Evolutionary conservation across 148 eudicot species (phyloP).

Genomic region (Cornus florida): DNA sequence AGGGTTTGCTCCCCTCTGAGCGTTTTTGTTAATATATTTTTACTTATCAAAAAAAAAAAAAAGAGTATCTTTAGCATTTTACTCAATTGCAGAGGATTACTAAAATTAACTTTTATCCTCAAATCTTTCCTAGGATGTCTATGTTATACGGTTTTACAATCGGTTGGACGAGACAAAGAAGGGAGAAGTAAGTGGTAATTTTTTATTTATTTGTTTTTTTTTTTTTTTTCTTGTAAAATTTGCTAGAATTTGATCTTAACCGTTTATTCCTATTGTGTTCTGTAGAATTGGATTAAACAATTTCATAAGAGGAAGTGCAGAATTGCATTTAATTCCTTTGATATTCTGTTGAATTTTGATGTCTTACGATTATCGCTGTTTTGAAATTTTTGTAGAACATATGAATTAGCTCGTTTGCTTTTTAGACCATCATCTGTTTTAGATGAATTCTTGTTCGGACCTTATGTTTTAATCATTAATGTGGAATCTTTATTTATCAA

Average conservation of each 20-base stretch:
- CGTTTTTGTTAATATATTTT: no score
- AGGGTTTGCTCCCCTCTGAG: no score
- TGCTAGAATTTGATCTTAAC: neutral
- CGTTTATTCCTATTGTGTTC: neutral
- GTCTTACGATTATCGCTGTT: neutral
- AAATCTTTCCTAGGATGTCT: conserved; percentile 58
- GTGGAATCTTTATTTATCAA: neutral
- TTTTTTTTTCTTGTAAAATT: neutral
- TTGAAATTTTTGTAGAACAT: neutral
- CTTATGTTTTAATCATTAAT: neutral
- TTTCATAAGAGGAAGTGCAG: neutral
- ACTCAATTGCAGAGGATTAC: neutral
- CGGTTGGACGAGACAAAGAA: conserved; percentile 85
- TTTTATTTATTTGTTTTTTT: neutral
- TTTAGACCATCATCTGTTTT: neutral
- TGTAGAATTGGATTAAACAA: neutral
- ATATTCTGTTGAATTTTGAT: neutral
- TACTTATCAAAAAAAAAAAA: no score
- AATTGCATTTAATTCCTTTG: no score
- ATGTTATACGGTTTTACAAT: conserved; percentile 88
- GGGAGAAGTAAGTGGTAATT: conserved; percentile 83
- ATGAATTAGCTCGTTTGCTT: neutral
- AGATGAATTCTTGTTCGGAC: neutral
- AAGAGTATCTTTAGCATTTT: neutral
- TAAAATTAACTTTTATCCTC: neutral